Base-by-base conservation (phyloP, 2,329 filamentous ascomycete genomes). In the Ampelomyces quisqualis region DNA sequence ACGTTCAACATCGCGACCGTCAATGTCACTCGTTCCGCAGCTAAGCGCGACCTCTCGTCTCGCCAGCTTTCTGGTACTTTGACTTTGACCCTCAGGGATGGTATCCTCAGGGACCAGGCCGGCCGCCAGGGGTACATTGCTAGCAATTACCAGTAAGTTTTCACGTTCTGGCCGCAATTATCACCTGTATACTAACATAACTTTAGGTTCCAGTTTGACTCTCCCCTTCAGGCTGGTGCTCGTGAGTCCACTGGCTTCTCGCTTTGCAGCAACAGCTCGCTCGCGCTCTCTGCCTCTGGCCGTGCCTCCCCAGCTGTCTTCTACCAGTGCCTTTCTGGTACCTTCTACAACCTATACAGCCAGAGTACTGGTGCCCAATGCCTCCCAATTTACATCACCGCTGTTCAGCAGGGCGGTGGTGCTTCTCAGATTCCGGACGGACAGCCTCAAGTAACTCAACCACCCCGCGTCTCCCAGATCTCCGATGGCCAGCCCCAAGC, bases 311-410 rank as follows among this genome's bases (percentile, higher is more conserved):
- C 78, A 5, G 79, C 81, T 21, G 73, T 82, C 55, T 93, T 86
- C 73, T 90, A 84, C 70, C 77, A 86, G 65, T 94, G 89, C 70
- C 69, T 77, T 43, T 86, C 82, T 13, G 87, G 88, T 19, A 69
- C 72, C 63, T 91, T 93, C 72, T 89, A 83, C 76, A 94, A 94
- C 74, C 73, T 94, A 18, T 94, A 94, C 68, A 83, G 90, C 67
- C 74, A 79, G 43, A 68, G 77, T 60, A 82, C 78, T 74, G 86
- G 84, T 3, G 67, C 69, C 15, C 87, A 91, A 67, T 93, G 88
- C 70, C 73, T 76, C 15, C 51, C 58, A 21, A 64, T 69, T 39
- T 62, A 64, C 47, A 57, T 69, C 14, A 42, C 49, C 29, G 56
- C 55, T 26, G 52, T 51, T 29, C 21, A 34, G n/a, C 45, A 42